Conservation (phyloP, 2,329 filamentous ascomycete species). For the Rhexocercosporidium sp. region DNA sequence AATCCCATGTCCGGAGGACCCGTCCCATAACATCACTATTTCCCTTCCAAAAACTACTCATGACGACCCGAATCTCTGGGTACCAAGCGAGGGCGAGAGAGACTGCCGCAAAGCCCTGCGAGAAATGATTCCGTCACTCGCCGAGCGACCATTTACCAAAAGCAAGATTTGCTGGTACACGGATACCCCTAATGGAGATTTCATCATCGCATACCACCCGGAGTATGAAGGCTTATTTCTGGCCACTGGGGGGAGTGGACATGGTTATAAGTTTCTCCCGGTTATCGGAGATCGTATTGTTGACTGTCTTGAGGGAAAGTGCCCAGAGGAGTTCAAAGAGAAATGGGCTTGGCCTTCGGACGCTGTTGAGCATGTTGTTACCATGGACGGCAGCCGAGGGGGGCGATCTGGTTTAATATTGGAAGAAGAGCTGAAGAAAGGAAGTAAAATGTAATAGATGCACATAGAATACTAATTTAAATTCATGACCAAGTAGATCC, state of each 20-base stretch:
- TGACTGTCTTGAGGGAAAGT: conserved; percentile 46
- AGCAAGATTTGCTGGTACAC: conserved; percentile 68
- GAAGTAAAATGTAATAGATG: conserved; percentile 22
- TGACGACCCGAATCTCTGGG: conserved; percentile 29
- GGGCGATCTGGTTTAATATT: conserved; percentile 37
- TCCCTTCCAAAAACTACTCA: conserved; percentile 34
- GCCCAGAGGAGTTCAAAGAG: conserved; percentile 49
- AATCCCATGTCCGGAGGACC: conserved; percentile 30
- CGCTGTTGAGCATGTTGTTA: conserved; percentile 35
- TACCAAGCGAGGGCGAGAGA: conserved; percentile 33
- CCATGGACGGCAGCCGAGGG: conserved; percentile 41
- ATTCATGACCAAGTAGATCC: neutral
- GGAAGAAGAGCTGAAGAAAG: conserved; percentile 33
- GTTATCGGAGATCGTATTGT: conserved; percentile 52
- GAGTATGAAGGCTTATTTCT: conserved; percentile 51
- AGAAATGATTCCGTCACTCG: conserved; percentile 59
- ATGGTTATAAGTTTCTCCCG: conserved; percentile 57
- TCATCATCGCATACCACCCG: conserved; percentile 63
- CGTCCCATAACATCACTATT: conserved; percentile 25
- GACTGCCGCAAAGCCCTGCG: conserved; percentile 32
- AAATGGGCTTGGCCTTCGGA: conserved; percentile 59
- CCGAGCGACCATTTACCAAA: conserved; percentile 54
- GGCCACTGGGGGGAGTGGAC: conserved; percentile 54
- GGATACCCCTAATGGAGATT: conserved; percentile 68
- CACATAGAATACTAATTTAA: neutral